Conservation (phyloP, 352 stramenopile genomes). For the Phytophthora crassamura region DNA sequence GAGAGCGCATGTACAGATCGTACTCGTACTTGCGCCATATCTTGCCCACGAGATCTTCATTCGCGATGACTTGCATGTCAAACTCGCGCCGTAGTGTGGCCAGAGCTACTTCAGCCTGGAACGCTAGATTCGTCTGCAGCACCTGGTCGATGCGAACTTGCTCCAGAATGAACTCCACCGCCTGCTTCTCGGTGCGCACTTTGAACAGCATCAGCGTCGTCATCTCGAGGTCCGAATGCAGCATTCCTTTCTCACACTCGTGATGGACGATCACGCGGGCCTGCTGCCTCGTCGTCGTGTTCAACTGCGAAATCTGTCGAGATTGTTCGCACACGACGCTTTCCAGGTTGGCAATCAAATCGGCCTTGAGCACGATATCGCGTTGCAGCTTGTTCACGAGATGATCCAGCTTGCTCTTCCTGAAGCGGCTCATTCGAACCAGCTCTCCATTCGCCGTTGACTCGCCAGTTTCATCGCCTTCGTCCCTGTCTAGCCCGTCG, state of each 20-base stretch:
- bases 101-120: conserved; percentile 53
- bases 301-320: conserved; percentile 52
- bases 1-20: conserved; percentile 63
- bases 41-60: conserved; percentile 64
- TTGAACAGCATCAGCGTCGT: conserved; percentile 34
- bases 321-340: conserved; percentile 63
- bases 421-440: conserved; percentile 68
- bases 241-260: conserved; percentile 60
- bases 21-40: conserved; percentile 71
- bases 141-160: conserved; percentile 57
- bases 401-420: conserved; percentile 72
- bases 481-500: conserved; percentile 1
- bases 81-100: conserved; percentile 49
- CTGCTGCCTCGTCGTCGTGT: conserved; percentile 51
- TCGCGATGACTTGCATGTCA: conserved; percentile 53
- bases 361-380: conserved; percentile 50
- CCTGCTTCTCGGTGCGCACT: conserved; percentile 23
- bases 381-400: conserved; percentile 66
- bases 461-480: conserved; percentile 17
- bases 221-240: conserved; percentile 55
- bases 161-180: conserved; percentile 31
- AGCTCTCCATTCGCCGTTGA: conserved; percentile 10
- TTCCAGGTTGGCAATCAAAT: conserved; percentile 60
- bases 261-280: conserved; percentile 42
- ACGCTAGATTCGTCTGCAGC: conserved; percentile 50